Base-by-base conservation (phyloP, 352 stramenopile genomes). In the Globisporangium lucens region DNA sequence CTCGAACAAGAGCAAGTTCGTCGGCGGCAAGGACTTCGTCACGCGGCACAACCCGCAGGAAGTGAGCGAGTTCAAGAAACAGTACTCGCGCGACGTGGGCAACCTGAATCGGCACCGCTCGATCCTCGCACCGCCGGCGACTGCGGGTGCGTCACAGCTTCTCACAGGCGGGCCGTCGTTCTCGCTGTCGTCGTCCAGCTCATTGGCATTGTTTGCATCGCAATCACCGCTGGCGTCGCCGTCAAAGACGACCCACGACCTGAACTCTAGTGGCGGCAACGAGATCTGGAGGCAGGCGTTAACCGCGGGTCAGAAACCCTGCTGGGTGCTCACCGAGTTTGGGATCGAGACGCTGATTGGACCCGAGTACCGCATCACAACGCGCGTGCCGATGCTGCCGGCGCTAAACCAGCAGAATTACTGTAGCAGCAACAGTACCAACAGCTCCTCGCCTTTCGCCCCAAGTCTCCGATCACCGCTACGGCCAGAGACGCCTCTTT, bases 21-120 rank as follows among this genome's bases (percentile, higher is more conserved):
- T 90, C 7, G 83, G 83, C n/a, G 73, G 70, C 1, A 80, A 77
- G 2, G 83, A 90, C 47, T 92, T 92, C 53, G 73, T 92, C 60
- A 90, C 83, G 5, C 72, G 82, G 0, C 83, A 92, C 63, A 90
- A 90, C 43, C 83, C 83, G 7, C 82, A 92, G 65, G 83, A 88
- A 60, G 80, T 89, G 2, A 87, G 76, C 27, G 83, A 87, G 38
- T 90, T 92, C 68, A 92, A 92, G 73, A 87, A 82, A 70, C 75
- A 89, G 65, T 90, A 87, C 52, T 92, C 83, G 15, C 82, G 83
- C 3, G 80, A 92, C 36, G 66, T 90, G 2, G 83, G 83, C 30
- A 90, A 87, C 49, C 66, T 92, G 7, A 85, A 81, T 57, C 76
- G 83, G 5, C 80, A 92, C 29, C 80, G 80, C 10, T 91, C 81